These are phyloP conservation scores for Teunomyces lycoperdinae DNA, from an alignment of 805 yeast genomes.

Conservation along the genomic window DNA sequence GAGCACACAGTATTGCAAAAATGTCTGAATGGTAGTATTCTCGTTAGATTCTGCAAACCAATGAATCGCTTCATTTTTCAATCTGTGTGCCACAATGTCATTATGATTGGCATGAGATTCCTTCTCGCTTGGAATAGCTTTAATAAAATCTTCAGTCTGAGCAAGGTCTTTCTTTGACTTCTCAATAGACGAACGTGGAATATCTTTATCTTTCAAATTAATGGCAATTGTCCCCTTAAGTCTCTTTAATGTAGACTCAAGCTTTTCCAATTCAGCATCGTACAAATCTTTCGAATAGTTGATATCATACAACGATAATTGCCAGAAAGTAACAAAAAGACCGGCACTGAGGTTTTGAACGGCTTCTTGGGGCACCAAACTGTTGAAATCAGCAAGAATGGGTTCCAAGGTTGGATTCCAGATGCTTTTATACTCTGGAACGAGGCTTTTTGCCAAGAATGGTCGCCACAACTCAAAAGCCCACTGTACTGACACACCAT, in stretches of 20 bases:
- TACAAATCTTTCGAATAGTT: slow-evolving; percentile 52
- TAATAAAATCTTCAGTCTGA: slow-evolving; percentile 22
- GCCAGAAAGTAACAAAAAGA: slow-evolving; percentile 70
- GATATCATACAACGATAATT: slow-evolving; percentile 66
- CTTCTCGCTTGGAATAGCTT: slow-evolving; percentile 37
- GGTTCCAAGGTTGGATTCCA: slow-evolving; percentile 4
- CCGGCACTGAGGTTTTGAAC: slow-evolving; percentile 29
- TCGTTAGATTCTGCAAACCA: slow-evolving; percentile 40
- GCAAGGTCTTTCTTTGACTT: slow-evolving; percentile 22
- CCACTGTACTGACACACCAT: slow-evolving; percentile 55
- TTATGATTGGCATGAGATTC: slow-evolving; percentile 44
- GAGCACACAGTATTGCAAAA: slow-evolving; percentile 63
- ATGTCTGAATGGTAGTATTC: slow-evolving; percentile 13
- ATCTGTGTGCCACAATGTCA: slow-evolving; percentile 23
- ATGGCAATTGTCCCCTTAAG: slow-evolving; percentile 33
- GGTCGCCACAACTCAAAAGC: slow-evolving; percentile 78
- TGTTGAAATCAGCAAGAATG: not conserved
- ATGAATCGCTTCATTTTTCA: slow-evolving; percentile 20
- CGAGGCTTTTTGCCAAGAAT: slow-evolving; percentile 27
- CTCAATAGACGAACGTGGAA: slow-evolving; percentile 16
- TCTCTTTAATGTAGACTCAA: slow-evolving; percentile 33
- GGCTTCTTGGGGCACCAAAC: slow-evolving; percentile 1
- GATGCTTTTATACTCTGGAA: slow-evolving; percentile 7
- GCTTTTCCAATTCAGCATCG: slow-evolving; percentile 40
- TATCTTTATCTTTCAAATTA: slow-evolving; percentile 25